Evolutionary conservation across 495 filamentous ascomycete species (phyloP), one percentile per base, ranked within the genome.

Genomic region (Podospora bellae-mahoneyi): DNA sequence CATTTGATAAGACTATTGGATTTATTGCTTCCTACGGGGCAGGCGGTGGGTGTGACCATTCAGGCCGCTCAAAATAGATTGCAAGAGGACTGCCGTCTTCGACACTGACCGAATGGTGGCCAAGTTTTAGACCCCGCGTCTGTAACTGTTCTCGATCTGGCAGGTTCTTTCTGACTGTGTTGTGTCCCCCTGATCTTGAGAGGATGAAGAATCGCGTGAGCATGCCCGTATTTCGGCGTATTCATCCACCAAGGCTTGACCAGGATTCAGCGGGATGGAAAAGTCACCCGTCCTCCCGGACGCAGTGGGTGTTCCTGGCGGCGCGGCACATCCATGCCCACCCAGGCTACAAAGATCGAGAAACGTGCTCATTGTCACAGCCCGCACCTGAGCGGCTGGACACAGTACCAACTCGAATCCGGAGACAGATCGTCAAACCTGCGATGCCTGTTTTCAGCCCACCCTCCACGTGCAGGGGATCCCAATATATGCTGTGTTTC

Each of bases 1-100:
- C 48, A 66, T 48, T 60, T 44, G 32, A 64, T 48, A 15, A 57
- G 32, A 70, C 64, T 70, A 70, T 64, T 70, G 64, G 32, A 59
- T 60, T 19, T 34, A 59, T 69, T 59, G 59, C 44, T 44, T 44
- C 19, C 60, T 28, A 58, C 32, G 23, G 23, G 10, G 5, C 53
- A 5, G 13, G 23, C 13, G 18, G 27, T 64, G 54, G n/a, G 54
- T 66, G 61, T 60, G 60, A 70, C 64, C 54, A 55, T 26, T 15
- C 39, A 57, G 27, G 15, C 30, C 32, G 3, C 44, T 34, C 5
- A 70, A 67, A 67, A 62, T 67, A 61, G 60, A 70, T 70, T 67
- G 61, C 10, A 39, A 55, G 54, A 57, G 28, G 61, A 57, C 53
- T 64, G 55, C 56, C 39, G n/a, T 57, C 64, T 56, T 70, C 65